Conservation (phyloP, 2,329 filamentous ascomycete genomes). For the Aureobasidium zeae region DNA sequence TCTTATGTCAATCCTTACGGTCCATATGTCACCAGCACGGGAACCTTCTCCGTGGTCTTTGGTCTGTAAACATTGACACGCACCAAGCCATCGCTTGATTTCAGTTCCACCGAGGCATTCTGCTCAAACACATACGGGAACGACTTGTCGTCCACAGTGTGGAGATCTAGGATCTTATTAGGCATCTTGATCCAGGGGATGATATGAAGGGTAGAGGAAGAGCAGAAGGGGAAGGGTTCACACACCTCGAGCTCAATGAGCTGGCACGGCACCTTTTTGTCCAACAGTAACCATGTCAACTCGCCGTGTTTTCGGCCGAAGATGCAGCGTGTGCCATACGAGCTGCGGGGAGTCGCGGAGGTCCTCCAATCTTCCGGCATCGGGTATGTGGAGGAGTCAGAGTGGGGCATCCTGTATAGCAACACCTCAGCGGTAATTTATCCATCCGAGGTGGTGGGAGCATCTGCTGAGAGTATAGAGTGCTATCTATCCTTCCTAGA, state of each 20-base stretch:
- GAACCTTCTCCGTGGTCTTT: slow-evolving; percentile 34
- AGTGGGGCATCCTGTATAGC: no score
- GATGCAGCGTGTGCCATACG: background rate
- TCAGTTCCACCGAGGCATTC: slow-evolving; percentile 25
- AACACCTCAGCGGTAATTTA: background rate
- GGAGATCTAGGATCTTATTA: slow-evolving; percentile 26
- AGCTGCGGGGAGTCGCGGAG: background rate
- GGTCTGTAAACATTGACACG: slow-evolving; percentile 29
- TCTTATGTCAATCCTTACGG: slow-evolving; percentile 29
- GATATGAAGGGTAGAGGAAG: background rate
- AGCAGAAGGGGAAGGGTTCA: slow-evolving; percentile 1
- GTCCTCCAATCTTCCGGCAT: slow-evolving; percentile 8
- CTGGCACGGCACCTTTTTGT: slow-evolving; percentile 10
- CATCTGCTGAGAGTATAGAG: background rate
- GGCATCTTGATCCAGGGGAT: slow-evolving; percentile 22
- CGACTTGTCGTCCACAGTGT: slow-evolving; percentile 24
- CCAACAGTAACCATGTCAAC: background rate
- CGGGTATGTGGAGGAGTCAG: background rate
- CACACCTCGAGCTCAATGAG: background rate
- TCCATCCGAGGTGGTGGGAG: slow-evolving; percentile 1
- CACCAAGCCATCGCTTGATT: slow-evolving; percentile 25
- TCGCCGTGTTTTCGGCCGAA: background rate
- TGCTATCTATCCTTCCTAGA: no score
- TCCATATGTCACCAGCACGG: slow-evolving; percentile 61
- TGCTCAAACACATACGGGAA: slow-evolving; percentile 29